Base-by-base conservation (phyloP, 176 grass and related monocot species). In the Carex myosuroides region DNA sequence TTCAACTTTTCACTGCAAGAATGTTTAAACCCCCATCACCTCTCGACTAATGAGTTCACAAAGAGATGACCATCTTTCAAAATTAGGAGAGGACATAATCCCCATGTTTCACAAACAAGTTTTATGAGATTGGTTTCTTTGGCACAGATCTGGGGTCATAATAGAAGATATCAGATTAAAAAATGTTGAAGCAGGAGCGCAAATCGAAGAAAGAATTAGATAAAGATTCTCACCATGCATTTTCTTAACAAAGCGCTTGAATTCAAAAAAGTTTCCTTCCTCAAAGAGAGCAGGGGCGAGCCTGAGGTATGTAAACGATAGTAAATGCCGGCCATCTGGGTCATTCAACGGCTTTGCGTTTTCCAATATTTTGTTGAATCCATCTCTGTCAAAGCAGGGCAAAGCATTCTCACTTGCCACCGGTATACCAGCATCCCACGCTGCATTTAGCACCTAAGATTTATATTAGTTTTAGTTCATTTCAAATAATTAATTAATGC, bases 381-480 rank as follows among this genome's bases (percentile, higher is more conserved):
- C 91, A 64, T 94, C 92, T 90, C 95, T 94, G 30, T 94, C 95
- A 32, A 94, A 98, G 84, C 92, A 98, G 63, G 92, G 91, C 62
- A 98, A 86, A 65, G 89, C 90, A 70, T 98, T 98, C 85, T 98
- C 95, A 77, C 92, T 94, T 22, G 92, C 89, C 67, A 94, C 92
- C 42, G 44, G 89, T 91, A 98, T 83, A 64, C 82, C 84, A 71
- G 72, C 89, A 89, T 98, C 92, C 95, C 95, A 98, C 1, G 95
- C 89, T 63, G 41, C 86, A 86, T 98, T 98, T 73, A 98, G 70
- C 66, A 98, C 92, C 95, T 98, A 83, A 39, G 44, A 76, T 84
- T 80, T 56, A 39, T 11, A 77, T 55, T 24, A 69, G 16, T 87
- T 64, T 60, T 24, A 79, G 17, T 83, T 74, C 60, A 13, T 39